These are phyloP conservation scores for Rhizopogon vulgaris DNA, from an alignment of 768 basidiomycete species.

Conservation along the genomic window DNA sequence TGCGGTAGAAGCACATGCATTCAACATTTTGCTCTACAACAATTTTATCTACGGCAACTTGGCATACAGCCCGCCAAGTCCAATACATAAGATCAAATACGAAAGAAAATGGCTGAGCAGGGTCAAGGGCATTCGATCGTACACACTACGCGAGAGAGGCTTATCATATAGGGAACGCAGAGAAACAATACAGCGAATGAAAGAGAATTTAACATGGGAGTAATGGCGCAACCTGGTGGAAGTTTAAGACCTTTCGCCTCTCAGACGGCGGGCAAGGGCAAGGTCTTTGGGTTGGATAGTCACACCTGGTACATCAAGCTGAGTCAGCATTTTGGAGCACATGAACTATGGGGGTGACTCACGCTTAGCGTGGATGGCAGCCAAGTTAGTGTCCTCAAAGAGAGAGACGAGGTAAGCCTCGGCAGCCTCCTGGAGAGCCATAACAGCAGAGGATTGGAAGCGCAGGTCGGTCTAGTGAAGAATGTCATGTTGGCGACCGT, in stretches of 20 bases:
- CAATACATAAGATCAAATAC: slow-evolving; percentile 8
- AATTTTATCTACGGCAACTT: slow-evolving; percentile 17
- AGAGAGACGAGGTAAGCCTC: slow-evolving; percentile 86
- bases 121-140: slow-evolving; percentile 12
- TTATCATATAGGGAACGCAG: slow-evolving; percentile 21
- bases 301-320: slow-evolving; percentile 32
- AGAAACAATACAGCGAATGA: slow-evolving; percentile 8
- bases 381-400: slow-evolving; percentile 88
- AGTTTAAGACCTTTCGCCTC: slow-evolving; percentile 74
- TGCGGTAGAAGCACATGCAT: slow-evolving; percentile 19
- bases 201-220: background rate
- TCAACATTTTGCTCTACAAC: slow-evolving; percentile 21
- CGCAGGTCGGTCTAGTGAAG: slow-evolving; percentile 70
- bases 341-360: slow-evolving; percentile 11
- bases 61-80: background rate
- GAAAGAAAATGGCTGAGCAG: background rate
- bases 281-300: slow-evolving; percentile 85
- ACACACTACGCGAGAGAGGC: slow-evolving; percentile 22
- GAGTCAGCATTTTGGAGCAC: slow-evolving; percentile 8
- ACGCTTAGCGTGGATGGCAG: slow-evolving; percentile 86
- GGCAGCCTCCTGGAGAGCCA: slow-evolving; percentile 90
- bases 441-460: slow-evolving; percentile 94
- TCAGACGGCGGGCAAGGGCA: slow-evolving; percentile 78
- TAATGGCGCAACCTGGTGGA: background rate
- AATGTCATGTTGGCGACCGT: background rate